Conservation (phyloP, 2,329 filamentous ascomycete species). For the Xylariomycetidae sp. region DNA sequence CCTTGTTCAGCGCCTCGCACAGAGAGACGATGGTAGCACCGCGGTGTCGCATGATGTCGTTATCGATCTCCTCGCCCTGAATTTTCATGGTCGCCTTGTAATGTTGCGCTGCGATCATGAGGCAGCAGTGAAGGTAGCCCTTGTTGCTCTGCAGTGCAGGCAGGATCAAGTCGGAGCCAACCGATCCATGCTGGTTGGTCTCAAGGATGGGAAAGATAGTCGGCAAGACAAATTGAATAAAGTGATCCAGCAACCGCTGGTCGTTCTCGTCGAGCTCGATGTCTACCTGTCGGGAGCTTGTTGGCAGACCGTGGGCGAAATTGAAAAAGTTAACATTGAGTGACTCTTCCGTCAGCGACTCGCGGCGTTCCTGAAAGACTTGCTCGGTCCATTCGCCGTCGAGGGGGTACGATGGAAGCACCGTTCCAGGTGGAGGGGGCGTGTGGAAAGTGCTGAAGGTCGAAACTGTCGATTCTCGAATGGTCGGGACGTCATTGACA, state of each 20-base stretch:
- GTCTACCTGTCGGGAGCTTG: conserved; percentile 61
- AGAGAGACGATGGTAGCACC: conserved; percentile 83
- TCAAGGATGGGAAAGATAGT: conserved; percentile 91
- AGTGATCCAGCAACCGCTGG: conserved; percentile 82
- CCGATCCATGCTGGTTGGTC: conserved; percentile 79
- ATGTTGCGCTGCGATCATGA: conserved; percentile 90
- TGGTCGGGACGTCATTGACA: conserved; percentile 81
- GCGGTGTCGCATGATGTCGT: conserved; percentile 88
- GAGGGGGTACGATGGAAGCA: conserved; percentile 57
- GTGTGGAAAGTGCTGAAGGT: conserved; percentile 90
- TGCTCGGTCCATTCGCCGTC: conserved; percentile 70
- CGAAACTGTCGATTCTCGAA: conserved; percentile 81
- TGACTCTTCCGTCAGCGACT: conserved; percentile 62
- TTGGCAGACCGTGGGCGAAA: conserved; percentile 64
- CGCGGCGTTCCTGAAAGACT: conserved; percentile 61
- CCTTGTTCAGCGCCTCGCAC: conserved; percentile 73
- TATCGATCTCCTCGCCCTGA: conserved; percentile 70
- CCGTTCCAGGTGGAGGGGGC: conserved; percentile 65
- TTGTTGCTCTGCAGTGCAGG: conserved; percentile 88
- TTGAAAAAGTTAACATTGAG: conserved; percentile 79
- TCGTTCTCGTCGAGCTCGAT: conserved; percentile 87
- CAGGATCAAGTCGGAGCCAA: conserved; percentile 76
- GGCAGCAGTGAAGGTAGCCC: conserved; percentile 89
- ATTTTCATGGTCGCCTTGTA: conserved; percentile 72
- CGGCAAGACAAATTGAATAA: conserved; percentile 81